Base-by-base conservation (phyloP, 78 protist species). In the Dictyostelium firmibasis region DNA sequence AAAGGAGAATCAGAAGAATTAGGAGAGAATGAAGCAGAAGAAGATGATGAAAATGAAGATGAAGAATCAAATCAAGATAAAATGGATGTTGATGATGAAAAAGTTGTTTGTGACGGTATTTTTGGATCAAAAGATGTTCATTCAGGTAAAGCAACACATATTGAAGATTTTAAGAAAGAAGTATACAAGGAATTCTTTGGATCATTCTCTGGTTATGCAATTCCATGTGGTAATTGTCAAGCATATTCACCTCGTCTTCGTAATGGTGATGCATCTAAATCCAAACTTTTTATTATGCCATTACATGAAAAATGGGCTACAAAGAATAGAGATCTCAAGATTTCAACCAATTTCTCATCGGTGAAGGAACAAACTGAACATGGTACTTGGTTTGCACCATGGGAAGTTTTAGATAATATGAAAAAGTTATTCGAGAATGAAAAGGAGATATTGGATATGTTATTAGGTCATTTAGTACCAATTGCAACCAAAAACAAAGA, bases 321-420 rank as follows among this genome's bases (percentile, higher is more conserved):
- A 1, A 31, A 78, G 14, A 89, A 89, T n/a, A 47, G n/a, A 1
- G 13, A 1, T 5, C 11, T 11, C 0, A 69, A 64, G 14, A 10
- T 20, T 9, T 29, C 57, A 43, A 50, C 81, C 47, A 89, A 89
- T 64, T 89, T 69, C 70, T 89, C 94, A 29, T 89, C 94, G 9
- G 87, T 78, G 23, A 77, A 62, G 18, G 53, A 89, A 14, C 76
- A 89, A 35, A 35, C 83, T 1, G 57, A 69, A 31, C 79, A 64
- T 47, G 94, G 94, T 43, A 89, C 94, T 18, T 89, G 87, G 88
- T 89, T 81, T 67, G 64, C 94, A 43, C 94, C 86, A 70, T 89
- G 94, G 94, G 94, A 89, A 14, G 38, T 89, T 3, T 62, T 64
- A 25, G 25, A 47, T 5, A 57, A 89, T 10, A 60, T 89, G 36